Evolutionary conservation across 768 basidiomycete species (phyloP).

Genomic region (Crassisporium funariophilum): DNA sequence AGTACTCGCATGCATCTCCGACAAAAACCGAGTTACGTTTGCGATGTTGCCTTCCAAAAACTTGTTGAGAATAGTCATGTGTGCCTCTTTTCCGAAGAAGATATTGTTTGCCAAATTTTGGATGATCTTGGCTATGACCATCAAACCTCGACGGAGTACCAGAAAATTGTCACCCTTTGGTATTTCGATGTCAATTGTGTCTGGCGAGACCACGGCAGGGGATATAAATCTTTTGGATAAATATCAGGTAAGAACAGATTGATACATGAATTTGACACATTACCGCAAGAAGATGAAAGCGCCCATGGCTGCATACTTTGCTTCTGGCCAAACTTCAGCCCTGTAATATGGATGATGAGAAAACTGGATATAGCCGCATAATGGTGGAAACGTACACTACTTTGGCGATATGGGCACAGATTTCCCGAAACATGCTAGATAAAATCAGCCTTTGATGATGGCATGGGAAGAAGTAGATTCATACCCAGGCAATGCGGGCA

Average conservation of each 20-base stretch:
- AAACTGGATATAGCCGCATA: background rate
- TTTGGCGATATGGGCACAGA: slow-evolving; percentile 79
- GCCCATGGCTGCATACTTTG: slow-evolving; percentile 81
- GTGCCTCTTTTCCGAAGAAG: slow-evolving; percentile 87
- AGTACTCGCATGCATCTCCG: slow-evolving; percentile 65
- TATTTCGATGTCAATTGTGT: slow-evolving; percentile 79
- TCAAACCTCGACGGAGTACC: slow-evolving; percentile 73
- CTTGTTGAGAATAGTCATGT: slow-evolving; percentile 79
- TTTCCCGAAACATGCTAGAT: slow-evolving; percentile 75
- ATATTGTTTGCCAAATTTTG: slow-evolving; percentile 95
- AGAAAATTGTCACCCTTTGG: slow-evolving; percentile 56
- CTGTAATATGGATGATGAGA: slow-evolving; percentile 31
- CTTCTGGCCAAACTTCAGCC: slow-evolving; percentile 71
- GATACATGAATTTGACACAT: background rate
- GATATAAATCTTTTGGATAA: slow-evolving; percentile 75
- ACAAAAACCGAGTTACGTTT: slow-evolving; percentile 75
- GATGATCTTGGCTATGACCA: slow-evolving; percentile 88
- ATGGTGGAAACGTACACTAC: slow-evolving; percentile 59
- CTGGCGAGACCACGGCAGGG: slow-evolving; percentile 86
- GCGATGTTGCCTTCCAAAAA: slow-evolving; percentile 73
- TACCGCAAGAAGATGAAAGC: slow-evolving; percentile 91
- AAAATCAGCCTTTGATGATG: slow-evolving; percentile 6
- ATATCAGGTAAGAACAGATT: background rate
- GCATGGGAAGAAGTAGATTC: slow-evolving; percentile 22
- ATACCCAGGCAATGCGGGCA: slow-evolving; percentile 73